phyloP scores from a whole-genome alignment of 768 basidiomycete species.

The Boletus tomentosulus region DNA sequence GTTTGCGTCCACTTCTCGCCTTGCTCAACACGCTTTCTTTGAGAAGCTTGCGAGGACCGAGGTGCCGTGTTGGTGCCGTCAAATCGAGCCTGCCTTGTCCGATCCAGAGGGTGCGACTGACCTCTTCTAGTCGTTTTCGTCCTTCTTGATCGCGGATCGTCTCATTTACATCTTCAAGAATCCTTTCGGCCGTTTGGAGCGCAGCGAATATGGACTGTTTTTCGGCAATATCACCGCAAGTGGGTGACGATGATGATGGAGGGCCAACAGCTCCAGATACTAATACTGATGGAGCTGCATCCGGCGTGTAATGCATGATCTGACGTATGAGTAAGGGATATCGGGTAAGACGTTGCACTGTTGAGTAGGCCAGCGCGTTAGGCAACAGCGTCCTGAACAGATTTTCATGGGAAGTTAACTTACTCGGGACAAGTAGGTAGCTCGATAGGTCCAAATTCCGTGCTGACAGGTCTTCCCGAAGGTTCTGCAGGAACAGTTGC shows the following conservation, averaged over 20 bases:
- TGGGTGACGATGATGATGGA: not conserved
- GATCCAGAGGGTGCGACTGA: conserved; percentile 84
- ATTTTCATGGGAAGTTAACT: conserved; percentile 19
- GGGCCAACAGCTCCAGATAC: not conserved
- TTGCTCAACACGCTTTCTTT: conserved; percentile 79
- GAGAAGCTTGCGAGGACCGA: conserved; percentile 76
- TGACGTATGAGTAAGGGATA: conserved; percentile 90
- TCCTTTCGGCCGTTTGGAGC: conserved; percentile 61
- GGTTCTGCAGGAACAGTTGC: conserved; percentile 39
- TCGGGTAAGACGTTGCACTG: conserved; percentile 93
- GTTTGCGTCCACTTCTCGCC: conserved; percentile 75
- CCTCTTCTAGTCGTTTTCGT: conserved; percentile 61
- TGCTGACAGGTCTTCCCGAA: conserved; percentile 73
- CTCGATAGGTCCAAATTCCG: conserved; percentile 87
- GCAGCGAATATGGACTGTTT: conserved; percentile 49
- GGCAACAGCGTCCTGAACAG: too few species aligned
- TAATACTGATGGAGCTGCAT: conserved; percentile 22
- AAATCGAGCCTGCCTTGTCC: conserved; percentile 85
- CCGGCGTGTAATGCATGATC: conserved; percentile 72
- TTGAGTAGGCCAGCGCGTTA: not conserved
- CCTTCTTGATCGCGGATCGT: conserved; percentile 82
- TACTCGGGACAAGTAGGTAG: conserved; percentile 89
- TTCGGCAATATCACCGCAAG: conserved; percentile 40
- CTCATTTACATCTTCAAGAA: conserved; percentile 84
- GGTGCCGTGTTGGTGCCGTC: conserved; percentile 82